phyloP scores from a whole-genome alignment of 2,329 filamentous ascomycete species.

The Trichoderma koningii region DNA sequence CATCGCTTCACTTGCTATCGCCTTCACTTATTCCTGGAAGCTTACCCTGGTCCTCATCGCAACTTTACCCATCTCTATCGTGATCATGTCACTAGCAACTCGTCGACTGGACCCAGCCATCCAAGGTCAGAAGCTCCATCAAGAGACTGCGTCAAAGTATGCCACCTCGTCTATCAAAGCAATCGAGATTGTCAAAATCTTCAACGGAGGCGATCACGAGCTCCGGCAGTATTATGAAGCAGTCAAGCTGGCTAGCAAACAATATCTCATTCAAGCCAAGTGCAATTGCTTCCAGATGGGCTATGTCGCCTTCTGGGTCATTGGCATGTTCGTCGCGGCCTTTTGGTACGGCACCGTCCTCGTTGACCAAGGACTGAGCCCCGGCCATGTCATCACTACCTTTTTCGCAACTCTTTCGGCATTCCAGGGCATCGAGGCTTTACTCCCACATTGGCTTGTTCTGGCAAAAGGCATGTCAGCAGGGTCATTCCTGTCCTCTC shows the following conservation, averaged over 20 bases:
- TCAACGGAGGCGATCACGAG: constrained; percentile 74
- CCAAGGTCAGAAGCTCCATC: constrained; percentile 65
- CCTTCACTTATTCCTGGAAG: constrained; percentile 80
- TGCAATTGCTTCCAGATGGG: constrained; percentile 72
- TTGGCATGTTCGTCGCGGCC: constrained; percentile 79
- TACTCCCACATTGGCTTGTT: constrained; percentile 75
- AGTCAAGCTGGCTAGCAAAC: constrained; percentile 59
- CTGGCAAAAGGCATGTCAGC: constrained; percentile 79
- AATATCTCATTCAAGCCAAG: constrained; percentile 69
- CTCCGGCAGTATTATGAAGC: constrained; percentile 62
- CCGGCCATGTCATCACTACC: constrained; percentile 74
- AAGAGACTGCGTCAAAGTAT: constrained; percentile 71
- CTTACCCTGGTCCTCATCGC: constrained; percentile 78
- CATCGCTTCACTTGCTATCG: constrained; percentile 66
- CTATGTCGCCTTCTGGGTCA: constrained; percentile 71
- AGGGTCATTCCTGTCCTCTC: constrained; percentile 60
- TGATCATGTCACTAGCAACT: constrained; percentile 62
- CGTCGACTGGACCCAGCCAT: constrained; percentile 65
- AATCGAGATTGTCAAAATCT: constrained; percentile 85
- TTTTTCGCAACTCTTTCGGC: constrained; percentile 82
- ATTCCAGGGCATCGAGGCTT: constrained; percentile 71
- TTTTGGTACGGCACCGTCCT: constrained; percentile 85
- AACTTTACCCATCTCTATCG: constrained; percentile 67
- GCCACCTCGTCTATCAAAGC: constrained; percentile 68
- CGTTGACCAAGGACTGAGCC: constrained; percentile 59